These are phyloP conservation scores for Suillus clintonianus DNA, from an alignment of 768 basidiomycete species.

Conservation along the genomic window DNA sequence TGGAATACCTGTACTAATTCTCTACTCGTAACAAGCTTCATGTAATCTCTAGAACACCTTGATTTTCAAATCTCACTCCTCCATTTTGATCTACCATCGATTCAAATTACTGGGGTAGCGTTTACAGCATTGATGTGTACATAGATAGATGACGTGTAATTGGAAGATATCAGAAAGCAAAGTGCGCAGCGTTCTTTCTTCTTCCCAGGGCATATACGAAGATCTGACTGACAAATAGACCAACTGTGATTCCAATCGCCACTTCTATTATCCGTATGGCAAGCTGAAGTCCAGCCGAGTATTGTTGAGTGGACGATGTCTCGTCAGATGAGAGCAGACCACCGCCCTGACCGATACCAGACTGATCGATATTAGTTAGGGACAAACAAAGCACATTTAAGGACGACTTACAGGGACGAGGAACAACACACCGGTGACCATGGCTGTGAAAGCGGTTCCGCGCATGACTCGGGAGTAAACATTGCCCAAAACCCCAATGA, in stretches of 20 bases:
- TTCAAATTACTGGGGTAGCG: neutral
- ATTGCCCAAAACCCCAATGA: conserved; percentile 79
- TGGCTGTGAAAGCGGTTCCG: conserved; percentile 86
- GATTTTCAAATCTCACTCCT: neutral
- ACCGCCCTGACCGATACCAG: conserved; percentile 75
- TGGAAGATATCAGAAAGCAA: conserved; percentile 57
- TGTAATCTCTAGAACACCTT: conserved; percentile 33
- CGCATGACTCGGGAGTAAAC: conserved; percentile 73
- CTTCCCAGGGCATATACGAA: conserved; percentile 73
- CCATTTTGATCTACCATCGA: neutral
- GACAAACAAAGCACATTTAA: neutral
- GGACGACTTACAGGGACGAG: conserved; percentile 72
- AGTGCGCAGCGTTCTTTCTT: conserved; percentile 71
- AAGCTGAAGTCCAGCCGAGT: conserved; percentile 76
- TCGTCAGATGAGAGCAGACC: conserved; percentile 55
- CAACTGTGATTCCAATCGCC: conserved; percentile 83
- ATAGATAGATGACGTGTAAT: neutral
- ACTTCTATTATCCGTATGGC: conserved; percentile 84
- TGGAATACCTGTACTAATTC: conserved; percentile 25
- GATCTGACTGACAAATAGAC: conserved; percentile 80
- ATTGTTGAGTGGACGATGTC: conserved; percentile 63
- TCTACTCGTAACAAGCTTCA: conserved; percentile 27
- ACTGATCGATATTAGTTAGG: conserved; percentile 43
- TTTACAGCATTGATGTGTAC: neutral
- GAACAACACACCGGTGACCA: conserved; percentile 93